Evolutionary conservation across 768 basidiomycete species (phyloP), one percentile per base, ranked within the genome.

Genomic region (Pholiota molesta): DNA sequence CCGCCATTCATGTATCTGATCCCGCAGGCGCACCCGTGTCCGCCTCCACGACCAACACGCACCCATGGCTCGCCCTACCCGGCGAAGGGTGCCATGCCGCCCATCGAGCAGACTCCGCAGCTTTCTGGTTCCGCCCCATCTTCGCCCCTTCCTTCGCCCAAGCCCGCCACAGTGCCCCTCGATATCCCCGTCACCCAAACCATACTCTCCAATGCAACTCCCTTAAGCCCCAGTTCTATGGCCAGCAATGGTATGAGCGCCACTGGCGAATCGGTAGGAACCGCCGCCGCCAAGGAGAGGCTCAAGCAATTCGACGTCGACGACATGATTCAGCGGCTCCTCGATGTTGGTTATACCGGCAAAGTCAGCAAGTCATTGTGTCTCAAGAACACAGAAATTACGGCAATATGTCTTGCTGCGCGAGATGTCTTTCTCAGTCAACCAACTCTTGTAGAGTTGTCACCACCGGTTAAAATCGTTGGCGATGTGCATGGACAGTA

Each of bases 401-500:
- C 90, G 19, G 88, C 92, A 35, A 91, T 99, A 63, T 99, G 97
- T 77, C 86, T 92, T 65, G 94, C 96, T 33, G 97, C 97, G 29
- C 88, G 97, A 54, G 97, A 99, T 66, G 92, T 99, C 52, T 97
- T 99, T 72, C 88, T 99, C 65, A 88, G 85, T 71, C 97, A 99
- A 73, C 97, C 97, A 9, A 98, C 97, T 3, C 88, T 99, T 66
- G 90, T 99, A 72, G 97, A 99, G 76, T 85, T 99, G 54, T 94
- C 92, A 5, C 97, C 97, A 9, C 97, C 97, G 28, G 97, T 99
- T 68, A 99, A 99, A 84, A 98, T 99, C 65, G 97, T 99, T 17
- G 97, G 97, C 28, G 97, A 99, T 76, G 96, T 99, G 6, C 97
- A 99, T 71, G 97, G 97, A 7, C 97, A 99, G 79, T 99, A 98